Evolutionary conservation across 306 rosid species (phyloP).

Genomic region (Hippophae rhamnoides): DNA sequence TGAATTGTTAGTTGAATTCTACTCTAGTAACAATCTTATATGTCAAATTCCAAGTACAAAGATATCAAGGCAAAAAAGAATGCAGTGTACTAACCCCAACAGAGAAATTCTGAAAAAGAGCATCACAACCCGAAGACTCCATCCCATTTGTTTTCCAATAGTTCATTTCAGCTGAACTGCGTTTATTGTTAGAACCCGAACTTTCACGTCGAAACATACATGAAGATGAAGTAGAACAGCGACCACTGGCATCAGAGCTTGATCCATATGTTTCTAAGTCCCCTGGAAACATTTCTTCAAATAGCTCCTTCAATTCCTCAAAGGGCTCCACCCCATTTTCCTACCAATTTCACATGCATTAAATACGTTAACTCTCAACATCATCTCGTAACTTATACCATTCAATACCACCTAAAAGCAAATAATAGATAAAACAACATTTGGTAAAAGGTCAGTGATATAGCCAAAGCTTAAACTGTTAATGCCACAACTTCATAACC

Average conservation of each 20-base stretch:
- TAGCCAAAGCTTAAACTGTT: no score
- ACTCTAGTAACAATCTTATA: no score
- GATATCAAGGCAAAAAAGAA: background rate
- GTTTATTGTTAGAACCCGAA: constrained; percentile 48
- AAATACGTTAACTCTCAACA: no score
- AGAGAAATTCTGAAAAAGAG: constrained; percentile 43
- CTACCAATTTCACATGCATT: constrained; percentile 22
- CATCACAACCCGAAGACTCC: constrained; percentile 26
- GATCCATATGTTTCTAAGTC: constrained; percentile 31
- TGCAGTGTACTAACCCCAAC: constrained; percentile 60
- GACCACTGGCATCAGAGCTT: constrained; percentile 17
- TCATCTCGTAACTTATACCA: no score
- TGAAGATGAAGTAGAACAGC: constrained; percentile 33
- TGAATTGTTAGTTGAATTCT: no score
- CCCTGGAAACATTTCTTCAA: constrained; percentile 67
- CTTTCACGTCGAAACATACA: constrained; percentile 25
- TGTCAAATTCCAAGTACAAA: background rate
- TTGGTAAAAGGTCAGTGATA: no score
- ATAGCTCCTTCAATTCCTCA: constrained; percentile 69
- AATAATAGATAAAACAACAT: no score
- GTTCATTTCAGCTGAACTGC: constrained; percentile 45
- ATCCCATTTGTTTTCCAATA: constrained; percentile 21
- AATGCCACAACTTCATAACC: no score
- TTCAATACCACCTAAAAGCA: no score
- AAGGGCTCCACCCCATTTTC: constrained; percentile 69